phyloP scores from a whole-genome alignment of 2,329 filamentous ascomycete genomes.

The Xylariaceae sp. region DNA sequence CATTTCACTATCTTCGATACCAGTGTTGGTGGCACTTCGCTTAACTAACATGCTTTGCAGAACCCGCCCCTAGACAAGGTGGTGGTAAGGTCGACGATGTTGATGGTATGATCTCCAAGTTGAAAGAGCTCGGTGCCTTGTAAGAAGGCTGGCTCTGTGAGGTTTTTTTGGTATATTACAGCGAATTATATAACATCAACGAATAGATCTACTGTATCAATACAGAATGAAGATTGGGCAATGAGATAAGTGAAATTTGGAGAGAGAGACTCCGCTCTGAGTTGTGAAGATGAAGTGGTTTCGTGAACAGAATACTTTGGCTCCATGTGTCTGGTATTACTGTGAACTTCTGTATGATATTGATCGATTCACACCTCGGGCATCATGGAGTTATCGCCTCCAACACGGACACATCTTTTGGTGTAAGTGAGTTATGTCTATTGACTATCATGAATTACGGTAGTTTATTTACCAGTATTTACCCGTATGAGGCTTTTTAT shows the following conservation, averaged over 20 bases:
- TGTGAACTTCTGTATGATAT: too few relatives aligned
- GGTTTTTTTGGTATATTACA: not conserved
- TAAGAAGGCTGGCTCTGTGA: slow-evolving; percentile 37
- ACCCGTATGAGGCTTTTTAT: not conserved
- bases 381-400: not conserved
- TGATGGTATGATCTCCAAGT: slow-evolving; percentile 83
- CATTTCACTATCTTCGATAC: not conserved
- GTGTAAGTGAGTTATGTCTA: too few relatives aligned
- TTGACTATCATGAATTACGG: too few relatives aligned
- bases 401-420: not conserved
- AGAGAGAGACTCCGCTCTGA: too few relatives aligned
- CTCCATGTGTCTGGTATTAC: too few relatives aligned
- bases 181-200: not conserved
- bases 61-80: slow-evolving; percentile 81
- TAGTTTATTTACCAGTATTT: not conserved
- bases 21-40: not conserved
- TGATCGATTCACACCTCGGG: too few relatives aligned
- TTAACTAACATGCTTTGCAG: slow-evolving; percentile 39
- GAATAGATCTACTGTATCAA: slow-evolving; percentile 7
- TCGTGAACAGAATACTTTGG: too few relatives aligned
- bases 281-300: too few relatives aligned
- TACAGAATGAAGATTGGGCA: not conserved
- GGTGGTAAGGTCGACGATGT: slow-evolving; percentile 98
- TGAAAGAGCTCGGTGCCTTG: slow-evolving; percentile 93
- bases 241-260: not conserved